Base-by-base conservation (phyloP, 805 yeast genomes). In the Ogataea methanolica region DNA sequence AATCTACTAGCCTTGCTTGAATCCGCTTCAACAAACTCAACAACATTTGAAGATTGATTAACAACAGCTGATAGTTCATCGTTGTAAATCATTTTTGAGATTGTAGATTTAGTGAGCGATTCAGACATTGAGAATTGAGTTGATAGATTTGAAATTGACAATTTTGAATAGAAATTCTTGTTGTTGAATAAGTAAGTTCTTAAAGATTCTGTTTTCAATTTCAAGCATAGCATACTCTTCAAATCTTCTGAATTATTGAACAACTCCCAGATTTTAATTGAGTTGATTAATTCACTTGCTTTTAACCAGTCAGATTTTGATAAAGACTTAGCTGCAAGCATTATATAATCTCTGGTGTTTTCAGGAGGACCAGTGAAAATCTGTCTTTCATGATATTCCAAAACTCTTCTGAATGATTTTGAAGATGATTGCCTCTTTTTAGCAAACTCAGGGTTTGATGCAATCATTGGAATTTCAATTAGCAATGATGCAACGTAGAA, bases 291-390 rank as follows among this genome's bases (percentile, higher is more conserved):
- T 44, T 80, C 81, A 55, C 81, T 78, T 22, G 96, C 84, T 58
- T 78, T 75, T 53, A 76, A 71, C 98, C 99, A 94, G 63, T 92
- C 88, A 56, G 97, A 97, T 58, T 78, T 79, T 65, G 87, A 88
- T 68, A 94, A 80, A 33, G 88, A 81, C 69, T 83, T 83, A 38
- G 97, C 95, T 42, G 97, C 96, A 67, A 87, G 88, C 77, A 92
- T 83, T 58, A 94, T 84, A 69, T 80, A 88, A 68, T 94, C 99
- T 62, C 95, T 85, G 41, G 95, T 87, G 67, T 91, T 88, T 72
- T 94, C 99, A 46, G 98, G 96, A 42, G 99, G 99, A 39, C 98
- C 99, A 53, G 89, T 88, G 76, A 92, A 94, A 48, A 85, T 85
- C 68, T 91, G 96, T 70, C 92, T 85, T 65, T 91, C 97, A 63